A percentile compares a stretch with the other conserved stretches of the same genome.
Evolutionary conservation across 2,329 filamentous ascomycete genomes (phyloP).

Genomic region (Ophiocordyceps sinensis): DNA sequence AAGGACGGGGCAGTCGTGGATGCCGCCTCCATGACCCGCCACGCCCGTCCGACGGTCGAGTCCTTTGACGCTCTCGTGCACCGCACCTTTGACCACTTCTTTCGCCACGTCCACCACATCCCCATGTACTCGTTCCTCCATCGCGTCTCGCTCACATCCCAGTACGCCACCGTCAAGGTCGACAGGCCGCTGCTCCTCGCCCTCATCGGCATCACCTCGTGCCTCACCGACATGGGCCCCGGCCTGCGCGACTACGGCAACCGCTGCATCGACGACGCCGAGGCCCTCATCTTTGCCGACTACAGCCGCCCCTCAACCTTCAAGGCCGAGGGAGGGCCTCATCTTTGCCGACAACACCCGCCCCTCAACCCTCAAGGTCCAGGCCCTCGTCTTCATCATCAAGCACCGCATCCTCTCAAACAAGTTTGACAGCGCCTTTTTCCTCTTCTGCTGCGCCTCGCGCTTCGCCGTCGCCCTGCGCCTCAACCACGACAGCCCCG

Average conservation of each 20-base stretch:
- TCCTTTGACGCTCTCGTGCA: constrained; percentile 27
- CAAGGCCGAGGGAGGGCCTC: constrained; percentile 37
- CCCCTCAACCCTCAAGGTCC: constrained; percentile 41
- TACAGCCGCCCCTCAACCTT: constrained; percentile 41
- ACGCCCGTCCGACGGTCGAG: constrained; percentile 15
- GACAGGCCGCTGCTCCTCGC: constrained; percentile 39
- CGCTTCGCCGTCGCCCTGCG: constrained; percentile 27
- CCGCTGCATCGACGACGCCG: constrained; percentile 39
- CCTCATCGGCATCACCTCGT: constrained; percentile 39
- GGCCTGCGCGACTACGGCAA: constrained; percentile 36
- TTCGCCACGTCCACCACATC: constrained; percentile 43
- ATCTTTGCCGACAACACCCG: constrained; percentile 38
- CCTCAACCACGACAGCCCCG: constrained; percentile 26
- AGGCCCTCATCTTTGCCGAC: constrained; percentile 34
- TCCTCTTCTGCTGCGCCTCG: constrained; percentile 27
- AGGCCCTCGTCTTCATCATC: constrained; percentile 29
- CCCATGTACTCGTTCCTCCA: constrained; percentile 45
- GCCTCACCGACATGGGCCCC: constrained; percentile 38
- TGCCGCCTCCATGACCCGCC: too few species aligned
- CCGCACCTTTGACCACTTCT: constrained; percentile 41
- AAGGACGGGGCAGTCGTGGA: too few species aligned
- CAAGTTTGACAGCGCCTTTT: constrained; percentile 28
- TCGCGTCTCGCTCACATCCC: constrained; percentile 44
- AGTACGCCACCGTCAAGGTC: constrained; percentile 41
- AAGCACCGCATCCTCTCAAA: constrained; percentile 29